phyloP scores from a whole-genome alignment of 208 protist species.

The Trypanosoma scelopori region DNA sequence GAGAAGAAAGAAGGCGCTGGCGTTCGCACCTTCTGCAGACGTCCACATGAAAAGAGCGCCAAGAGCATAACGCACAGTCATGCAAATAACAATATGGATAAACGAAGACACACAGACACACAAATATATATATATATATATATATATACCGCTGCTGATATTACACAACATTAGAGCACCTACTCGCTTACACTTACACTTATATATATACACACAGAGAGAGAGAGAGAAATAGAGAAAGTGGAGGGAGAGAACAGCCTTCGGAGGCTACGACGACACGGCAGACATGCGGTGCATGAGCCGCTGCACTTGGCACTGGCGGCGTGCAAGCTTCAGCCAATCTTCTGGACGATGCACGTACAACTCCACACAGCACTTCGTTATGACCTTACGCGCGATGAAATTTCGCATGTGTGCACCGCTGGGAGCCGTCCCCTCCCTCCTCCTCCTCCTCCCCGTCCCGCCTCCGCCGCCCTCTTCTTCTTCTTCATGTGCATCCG shows the following conservation, averaged over 20 bases:
- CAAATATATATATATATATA: no score
- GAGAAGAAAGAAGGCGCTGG: neutral
- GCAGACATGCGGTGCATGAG: conserved; percentile 54
- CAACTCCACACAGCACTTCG: conserved; percentile 87
- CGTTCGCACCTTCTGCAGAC: neutral
- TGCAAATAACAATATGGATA: neutral
- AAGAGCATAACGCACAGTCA: conserved; percentile 1
- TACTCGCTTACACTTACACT: conserved; percentile 2
- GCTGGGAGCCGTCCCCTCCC: conserved; percentile 3
- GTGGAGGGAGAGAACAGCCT: no score
- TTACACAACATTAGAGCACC: conserved; percentile 4
- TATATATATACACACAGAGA: neutral
- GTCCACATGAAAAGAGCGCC: neutral
- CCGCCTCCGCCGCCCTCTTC: conserved; percentile 3
- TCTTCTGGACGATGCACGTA: conserved; percentile 85
- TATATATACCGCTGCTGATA: neutral
- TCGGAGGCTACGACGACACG: conserved; percentile 4
- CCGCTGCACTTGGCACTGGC: conserved; percentile 75
- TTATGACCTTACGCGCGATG: conserved; percentile 79
- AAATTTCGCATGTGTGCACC: conserved; percentile 38
- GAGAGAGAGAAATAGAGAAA: neutral
- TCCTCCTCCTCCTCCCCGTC: neutral
- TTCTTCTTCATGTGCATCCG: no score
- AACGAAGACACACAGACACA: conserved; percentile 2
- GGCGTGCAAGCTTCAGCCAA: conserved; percentile 73